These are phyloP conservation scores for Scheffersomyces stipitis DNA, from an alignment of 805 yeast species.

Conservation along the genomic window DNA sequence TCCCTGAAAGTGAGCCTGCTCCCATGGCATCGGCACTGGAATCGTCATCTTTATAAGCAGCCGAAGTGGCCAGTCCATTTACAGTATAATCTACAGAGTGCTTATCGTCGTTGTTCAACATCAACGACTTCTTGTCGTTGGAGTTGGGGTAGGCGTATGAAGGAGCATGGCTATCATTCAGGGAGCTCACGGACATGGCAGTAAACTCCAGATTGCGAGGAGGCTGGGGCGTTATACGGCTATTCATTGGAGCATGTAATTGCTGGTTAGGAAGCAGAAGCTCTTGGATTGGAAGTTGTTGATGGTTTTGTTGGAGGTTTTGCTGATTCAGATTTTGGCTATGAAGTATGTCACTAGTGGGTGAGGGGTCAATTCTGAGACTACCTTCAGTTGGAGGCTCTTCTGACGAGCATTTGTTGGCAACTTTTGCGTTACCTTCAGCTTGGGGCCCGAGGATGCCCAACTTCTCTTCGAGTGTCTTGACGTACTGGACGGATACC, in stretches of 20 bases:
- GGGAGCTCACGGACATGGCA: too few species aligned
- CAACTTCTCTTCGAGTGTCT: constrained; percentile 6
- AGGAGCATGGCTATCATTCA: too few species aligned
- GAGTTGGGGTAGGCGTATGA: background rate
- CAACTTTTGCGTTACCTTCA: background rate
- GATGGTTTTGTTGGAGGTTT: too few species aligned
- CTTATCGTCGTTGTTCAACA: background rate
- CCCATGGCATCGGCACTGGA: constrained; percentile 11
- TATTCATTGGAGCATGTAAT: too few species aligned
- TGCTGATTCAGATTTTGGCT: too few species aligned
- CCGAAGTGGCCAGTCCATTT: too few species aligned
- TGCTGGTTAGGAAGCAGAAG: too few species aligned
- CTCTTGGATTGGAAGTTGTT: too few species aligned
- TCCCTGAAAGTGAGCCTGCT: constrained; percentile 6
- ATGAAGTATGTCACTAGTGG: background rate
- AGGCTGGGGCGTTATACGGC: background rate
- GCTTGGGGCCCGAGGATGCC: background rate
- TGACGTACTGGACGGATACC: constrained; percentile 8
- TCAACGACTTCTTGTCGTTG: background rate
- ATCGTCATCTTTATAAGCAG: background rate
- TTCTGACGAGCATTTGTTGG: background rate
- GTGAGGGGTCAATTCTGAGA: too few species aligned
- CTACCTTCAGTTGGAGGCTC: too few species aligned
- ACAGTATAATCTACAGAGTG: too few species aligned
- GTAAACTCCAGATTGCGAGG: too few species aligned